phyloP scores from a whole-genome alignment of 2,329 filamentous ascomycete species.

The Trichophyton simii region DNA sequence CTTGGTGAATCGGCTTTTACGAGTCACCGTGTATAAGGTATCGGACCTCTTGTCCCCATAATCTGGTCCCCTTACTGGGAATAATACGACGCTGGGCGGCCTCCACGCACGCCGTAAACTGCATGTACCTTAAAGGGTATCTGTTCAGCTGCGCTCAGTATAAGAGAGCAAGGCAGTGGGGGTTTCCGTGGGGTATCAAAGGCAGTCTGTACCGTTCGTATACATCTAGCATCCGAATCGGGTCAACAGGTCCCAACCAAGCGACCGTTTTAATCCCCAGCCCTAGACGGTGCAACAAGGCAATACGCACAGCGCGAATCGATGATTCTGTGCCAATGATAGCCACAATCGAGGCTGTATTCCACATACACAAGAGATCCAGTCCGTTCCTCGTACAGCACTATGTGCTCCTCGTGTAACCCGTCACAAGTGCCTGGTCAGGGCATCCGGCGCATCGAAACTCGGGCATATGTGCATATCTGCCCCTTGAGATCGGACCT shows the following conservation, averaged over 20 bases:
- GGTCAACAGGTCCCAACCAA: background rate
- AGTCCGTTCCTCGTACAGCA: constrained; percentile 2
- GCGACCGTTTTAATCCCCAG: background rate
- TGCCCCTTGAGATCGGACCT: background rate
- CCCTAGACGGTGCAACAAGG: background rate
- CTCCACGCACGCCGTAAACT: background rate
- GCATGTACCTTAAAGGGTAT: background rate
- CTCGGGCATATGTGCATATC: background rate
- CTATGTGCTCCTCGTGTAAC: background rate
- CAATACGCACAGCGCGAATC: background rate
- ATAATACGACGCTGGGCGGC: background rate
- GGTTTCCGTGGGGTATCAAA: background rate
- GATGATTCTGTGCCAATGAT: background rate
- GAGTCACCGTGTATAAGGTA: background rate
- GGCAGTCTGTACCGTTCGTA: background rate
- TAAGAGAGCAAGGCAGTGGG: background rate
- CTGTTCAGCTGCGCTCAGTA: background rate
- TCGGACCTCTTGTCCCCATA: background rate
- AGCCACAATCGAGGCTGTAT: background rate
- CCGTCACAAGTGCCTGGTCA: background rate
- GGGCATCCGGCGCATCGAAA: background rate
- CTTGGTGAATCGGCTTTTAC: background rate
- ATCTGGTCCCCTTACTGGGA: no score
- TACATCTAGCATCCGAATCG: background rate
- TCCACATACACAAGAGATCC: background rate